phyloP scores from a whole-genome alignment of 495 filamentous ascomycete genomes.

The Neurospora cerealis region DNA sequence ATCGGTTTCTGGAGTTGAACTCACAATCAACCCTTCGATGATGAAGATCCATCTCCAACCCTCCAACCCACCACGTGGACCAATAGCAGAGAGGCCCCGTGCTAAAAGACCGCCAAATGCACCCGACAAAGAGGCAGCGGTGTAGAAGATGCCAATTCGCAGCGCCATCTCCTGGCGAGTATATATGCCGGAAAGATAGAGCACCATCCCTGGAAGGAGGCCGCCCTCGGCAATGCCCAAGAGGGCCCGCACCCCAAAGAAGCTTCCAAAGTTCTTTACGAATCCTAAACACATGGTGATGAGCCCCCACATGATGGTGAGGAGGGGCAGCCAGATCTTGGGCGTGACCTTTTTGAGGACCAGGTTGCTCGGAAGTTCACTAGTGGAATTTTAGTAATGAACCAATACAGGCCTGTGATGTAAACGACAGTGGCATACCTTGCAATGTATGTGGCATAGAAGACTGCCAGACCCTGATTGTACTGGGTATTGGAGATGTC shows the following conservation, averaged over 20 bases:
- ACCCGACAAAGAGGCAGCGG: slow-evolving; percentile 44
- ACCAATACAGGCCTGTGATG: slow-evolving; percentile 3
- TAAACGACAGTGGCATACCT: slow-evolving; percentile 13
- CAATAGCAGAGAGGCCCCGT: slow-evolving; percentile 31
- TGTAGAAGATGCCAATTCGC: slow-evolving; percentile 46
- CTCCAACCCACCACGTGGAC: slow-evolving; percentile 28
- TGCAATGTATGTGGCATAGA: slow-evolving; percentile 48
- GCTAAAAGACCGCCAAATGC: slow-evolving; percentile 45
- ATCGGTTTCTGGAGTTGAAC: slow-evolving; percentile 1
- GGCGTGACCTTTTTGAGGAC: slow-evolving; percentile 67
- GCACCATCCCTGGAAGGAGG: slow-evolving; percentile 39
- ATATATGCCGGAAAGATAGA: slow-evolving; percentile 40
- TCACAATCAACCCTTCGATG: slow-evolving; percentile 38
- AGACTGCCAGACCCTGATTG: slow-evolving; percentile 49
- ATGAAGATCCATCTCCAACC: slow-evolving; percentile 47
- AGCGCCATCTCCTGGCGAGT: slow-evolving; percentile 40
- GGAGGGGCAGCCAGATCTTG: slow-evolving; percentile 46
- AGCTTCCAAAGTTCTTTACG: slow-evolving; percentile 59
- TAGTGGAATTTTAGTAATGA: slow-evolving; percentile 6
- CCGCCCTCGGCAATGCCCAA: slow-evolving; percentile 53
- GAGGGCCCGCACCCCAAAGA: slow-evolving; percentile 68
- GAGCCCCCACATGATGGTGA: slow-evolving; percentile 47
- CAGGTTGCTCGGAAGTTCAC: slow-evolving; percentile 78
- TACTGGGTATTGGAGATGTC: slow-evolving; percentile 57
- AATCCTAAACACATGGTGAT: slow-evolving; percentile 62